Evolutionary conservation across 2,329 filamentous ascomycete genomes (phyloP).

Genomic region (Alternaria viburni): DNA sequence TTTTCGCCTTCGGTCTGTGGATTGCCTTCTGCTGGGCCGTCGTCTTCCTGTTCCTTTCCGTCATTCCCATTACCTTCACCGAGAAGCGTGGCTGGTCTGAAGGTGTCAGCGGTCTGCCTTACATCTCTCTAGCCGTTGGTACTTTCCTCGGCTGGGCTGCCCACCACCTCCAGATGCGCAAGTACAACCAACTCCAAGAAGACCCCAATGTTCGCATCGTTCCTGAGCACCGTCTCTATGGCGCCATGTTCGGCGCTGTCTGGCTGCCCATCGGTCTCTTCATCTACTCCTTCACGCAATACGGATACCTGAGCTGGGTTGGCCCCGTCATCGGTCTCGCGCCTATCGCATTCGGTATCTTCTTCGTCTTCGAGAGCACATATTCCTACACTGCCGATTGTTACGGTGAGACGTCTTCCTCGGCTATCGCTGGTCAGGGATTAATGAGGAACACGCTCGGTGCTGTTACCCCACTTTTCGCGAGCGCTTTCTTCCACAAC

Average conservation of each 20-base stretch:
- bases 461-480: constrained; percentile 60
- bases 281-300: constrained; percentile 63
- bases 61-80: constrained; percentile 47
- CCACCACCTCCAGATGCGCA: constrained; percentile 59
- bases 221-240: constrained; percentile 42
- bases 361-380: constrained; percentile 56
- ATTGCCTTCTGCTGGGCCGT: constrained; percentile 62
- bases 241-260: constrained; percentile 41
- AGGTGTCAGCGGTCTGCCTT: constrained; percentile 58
- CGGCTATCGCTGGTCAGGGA: constrained; percentile 58
- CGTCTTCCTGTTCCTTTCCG: constrained; percentile 60
- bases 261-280: constrained; percentile 43
- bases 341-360: constrained; percentile 60
- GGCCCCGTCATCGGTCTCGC: constrained; percentile 58
- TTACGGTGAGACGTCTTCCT: constrained; percentile 55
- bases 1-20: constrained; percentile 60
- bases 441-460: constrained; percentile 61
- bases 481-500: constrained; percentile 60
- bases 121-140: constrained; percentile 59
- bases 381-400: constrained; percentile 62
- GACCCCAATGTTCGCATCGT: constrained; percentile 47
- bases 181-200: constrained; percentile 53
- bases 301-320: constrained; percentile 57
- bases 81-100: constrained; percentile 62
- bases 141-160: constrained; percentile 57